A percentile compares a stretch with the other conserved stretches of the same genome.
Conservation (phyloP, 31 red algal genomes). For the Bonnemaisonia californica region DNA sequence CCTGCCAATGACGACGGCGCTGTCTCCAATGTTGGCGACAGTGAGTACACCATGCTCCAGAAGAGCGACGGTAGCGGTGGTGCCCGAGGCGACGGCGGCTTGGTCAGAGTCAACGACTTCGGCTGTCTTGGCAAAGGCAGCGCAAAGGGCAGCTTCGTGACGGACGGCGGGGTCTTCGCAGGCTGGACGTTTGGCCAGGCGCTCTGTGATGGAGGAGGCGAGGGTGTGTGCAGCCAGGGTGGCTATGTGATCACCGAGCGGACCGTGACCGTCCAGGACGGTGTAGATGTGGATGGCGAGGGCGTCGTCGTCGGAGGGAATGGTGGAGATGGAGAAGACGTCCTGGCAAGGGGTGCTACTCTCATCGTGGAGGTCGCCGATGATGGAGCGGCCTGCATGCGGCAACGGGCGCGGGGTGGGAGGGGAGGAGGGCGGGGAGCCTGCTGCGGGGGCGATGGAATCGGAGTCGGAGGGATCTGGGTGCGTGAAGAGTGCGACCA, state of each 20-base stretch:
- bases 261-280: slow-evolving; percentile 61
- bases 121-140: slow-evolving; percentile 39
- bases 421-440: neutral
- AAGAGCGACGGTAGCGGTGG: slow-evolving; percentile 62
- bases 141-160: slow-evolving; percentile 31
- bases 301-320: neutral
- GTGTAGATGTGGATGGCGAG: slow-evolving; percentile 10
- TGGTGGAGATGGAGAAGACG: slow-evolving; percentile 7
- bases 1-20: slow-evolving; percentile 50
- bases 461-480: neutral
- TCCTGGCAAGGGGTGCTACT: slow-evolving; percentile 29
- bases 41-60: slow-evolving; percentile 33
- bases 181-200: neutral
- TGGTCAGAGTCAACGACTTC: slow-evolving; percentile 29
- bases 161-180: neutral
- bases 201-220: neutral
- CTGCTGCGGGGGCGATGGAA: slow-evolving; percentile 21
- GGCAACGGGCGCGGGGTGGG: neutral
- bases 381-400: slow-evolving; percentile 26
- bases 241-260: slow-evolving; percentile 39
- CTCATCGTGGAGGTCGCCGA: slow-evolving; percentile 39
- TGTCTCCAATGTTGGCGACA: slow-evolving; percentile 88
- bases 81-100: slow-evolving; percentile 38
- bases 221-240: slow-evolving; percentile 20
- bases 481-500: neutral